Conservation (phyloP, 495 filamentous ascomycete species). For the Hypoxylon trugodes region DNA sequence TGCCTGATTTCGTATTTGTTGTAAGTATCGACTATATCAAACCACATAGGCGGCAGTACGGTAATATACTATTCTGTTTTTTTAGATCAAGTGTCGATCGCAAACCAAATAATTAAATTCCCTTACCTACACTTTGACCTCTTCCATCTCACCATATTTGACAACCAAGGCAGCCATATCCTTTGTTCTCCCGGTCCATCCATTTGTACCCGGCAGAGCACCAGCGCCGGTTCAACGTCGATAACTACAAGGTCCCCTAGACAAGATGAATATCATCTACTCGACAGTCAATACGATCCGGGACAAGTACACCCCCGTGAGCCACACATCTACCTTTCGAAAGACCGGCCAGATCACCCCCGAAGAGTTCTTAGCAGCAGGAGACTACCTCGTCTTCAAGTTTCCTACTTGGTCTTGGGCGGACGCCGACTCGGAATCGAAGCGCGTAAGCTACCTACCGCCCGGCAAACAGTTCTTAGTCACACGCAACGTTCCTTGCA, state of each 20-base stretch:
- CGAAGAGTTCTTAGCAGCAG: constrained; percentile 94
- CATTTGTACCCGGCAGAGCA: not conserved
- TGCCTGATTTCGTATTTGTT: no score
- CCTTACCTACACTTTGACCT: not conserved
- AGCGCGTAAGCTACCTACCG: constrained; percentile 84
- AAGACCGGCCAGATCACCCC: constrained; percentile 93
- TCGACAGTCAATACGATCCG: constrained; percentile 85
- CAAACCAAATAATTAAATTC: not conserved
- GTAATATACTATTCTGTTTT: no score
- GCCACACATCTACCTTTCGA: constrained; percentile 91
- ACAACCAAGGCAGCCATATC: not conserved
- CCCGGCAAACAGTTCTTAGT: constrained; percentile 94
- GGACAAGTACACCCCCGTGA: constrained; percentile 87
- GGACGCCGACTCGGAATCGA: constrained; percentile 78
- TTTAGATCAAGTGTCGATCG: constrained; percentile 2
- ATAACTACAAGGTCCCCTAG: not conserved
- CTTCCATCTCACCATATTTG: not conserved
- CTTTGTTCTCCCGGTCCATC: not conserved
- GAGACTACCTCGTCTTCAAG: constrained; percentile 98
- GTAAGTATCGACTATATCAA: no score
- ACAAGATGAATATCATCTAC: constrained; percentile 69
- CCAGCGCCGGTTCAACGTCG: not conserved
- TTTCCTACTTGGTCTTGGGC: constrained; percentile 99
- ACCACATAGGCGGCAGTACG: no score
- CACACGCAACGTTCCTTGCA: constrained; percentile 91